These are phyloP conservation scores for Sophora flavescens DNA, from an alignment of 306 rosid genomes.

Conservation along the genomic window DNA sequence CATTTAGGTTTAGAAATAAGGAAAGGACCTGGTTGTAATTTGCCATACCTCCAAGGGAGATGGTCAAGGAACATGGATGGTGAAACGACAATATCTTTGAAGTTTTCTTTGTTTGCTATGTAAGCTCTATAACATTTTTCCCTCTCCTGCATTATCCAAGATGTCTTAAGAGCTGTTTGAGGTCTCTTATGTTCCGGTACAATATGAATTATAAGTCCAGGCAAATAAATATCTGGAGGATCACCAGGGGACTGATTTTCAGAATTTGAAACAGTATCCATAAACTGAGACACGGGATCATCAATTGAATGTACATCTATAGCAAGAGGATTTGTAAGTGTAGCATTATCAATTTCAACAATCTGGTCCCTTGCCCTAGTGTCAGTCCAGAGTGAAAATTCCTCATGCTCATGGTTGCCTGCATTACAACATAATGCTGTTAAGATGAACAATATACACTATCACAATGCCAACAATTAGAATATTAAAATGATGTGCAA, in stretches of 20 bases:
- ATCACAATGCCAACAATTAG: conserved; percentile 23
- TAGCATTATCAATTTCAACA: conserved; percentile 45
- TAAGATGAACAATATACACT: conserved; percentile 2
- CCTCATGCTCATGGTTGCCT: conserved; percentile 54
- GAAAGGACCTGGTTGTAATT: conserved; percentile 40
- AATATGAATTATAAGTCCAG: conserved; percentile 80
- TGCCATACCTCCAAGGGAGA: conserved; percentile 94
- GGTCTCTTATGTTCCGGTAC: conserved; percentile 59
- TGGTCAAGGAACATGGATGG: conserved; percentile 98
- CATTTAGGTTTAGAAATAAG: conserved; percentile 25
- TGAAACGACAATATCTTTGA: conserved; percentile 84
- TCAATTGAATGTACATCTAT: conserved; percentile 39
- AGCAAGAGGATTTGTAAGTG: conserved; percentile 58
- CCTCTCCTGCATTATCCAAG: conserved; percentile 49
- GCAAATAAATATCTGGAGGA: conserved; percentile 82
- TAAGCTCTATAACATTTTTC: conserved; percentile 67
- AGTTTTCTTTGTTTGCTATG: conserved; percentile 72
- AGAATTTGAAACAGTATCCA: conserved; percentile 64
- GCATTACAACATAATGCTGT: conserved; percentile 41
- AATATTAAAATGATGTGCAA: conserved; percentile 30
- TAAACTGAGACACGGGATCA: conserved; percentile 68
- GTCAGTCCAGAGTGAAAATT: conserved; percentile 54
- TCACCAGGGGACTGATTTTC: conserved; percentile 57
- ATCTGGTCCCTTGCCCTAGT: conserved; percentile 48
- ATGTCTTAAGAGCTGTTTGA: conserved; percentile 44